phyloP scores from a whole-genome alignment of 176 grass and related monocot species.

The Zoysia japonica region DNA sequence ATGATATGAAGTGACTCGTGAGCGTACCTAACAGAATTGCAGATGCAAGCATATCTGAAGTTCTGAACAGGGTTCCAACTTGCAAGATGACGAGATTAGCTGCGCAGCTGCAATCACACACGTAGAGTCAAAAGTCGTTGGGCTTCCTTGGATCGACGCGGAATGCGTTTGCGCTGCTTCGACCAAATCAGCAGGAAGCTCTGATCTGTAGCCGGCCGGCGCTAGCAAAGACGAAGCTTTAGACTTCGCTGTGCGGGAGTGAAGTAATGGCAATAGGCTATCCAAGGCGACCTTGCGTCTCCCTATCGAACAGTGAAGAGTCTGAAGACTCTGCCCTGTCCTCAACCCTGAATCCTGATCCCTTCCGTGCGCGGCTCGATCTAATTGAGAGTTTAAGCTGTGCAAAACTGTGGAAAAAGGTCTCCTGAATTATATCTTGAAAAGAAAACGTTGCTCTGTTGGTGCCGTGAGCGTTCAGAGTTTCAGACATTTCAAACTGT shows the following conservation, averaged over 20 bases:
- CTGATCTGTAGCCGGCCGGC: neutral
- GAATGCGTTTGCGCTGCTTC: neutral
- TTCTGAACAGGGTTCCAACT: neutral
- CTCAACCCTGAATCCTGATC: neutral
- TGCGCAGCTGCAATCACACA: neutral
- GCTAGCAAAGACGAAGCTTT: neutral
- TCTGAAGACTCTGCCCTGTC: neutral
- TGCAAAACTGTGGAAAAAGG: too few species aligned
- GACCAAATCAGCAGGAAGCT: neutral
- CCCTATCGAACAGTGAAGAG: neutral
- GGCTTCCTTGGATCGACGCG: constrained; percentile 24
- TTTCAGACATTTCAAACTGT: neutral
- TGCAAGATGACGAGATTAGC: neutral
- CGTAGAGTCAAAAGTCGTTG: constrained; percentile 37
- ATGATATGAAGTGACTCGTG: neutral
- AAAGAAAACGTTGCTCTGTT: too few species aligned
- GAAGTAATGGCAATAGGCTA: constrained; percentile 13
- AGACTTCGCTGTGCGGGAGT: neutral
- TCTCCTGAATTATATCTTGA: too few species aligned
- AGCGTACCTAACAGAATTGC: constrained; percentile 14
- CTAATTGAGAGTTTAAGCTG: neutral
- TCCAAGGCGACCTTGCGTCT: constrained; percentile 30
- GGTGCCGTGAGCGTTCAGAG: neutral
- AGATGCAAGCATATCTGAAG: neutral
- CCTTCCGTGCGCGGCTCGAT: neutral